phyloP scores from a whole-genome alignment of 1,284 basidiomycete genomes.

The Athelia sp. region DNA sequence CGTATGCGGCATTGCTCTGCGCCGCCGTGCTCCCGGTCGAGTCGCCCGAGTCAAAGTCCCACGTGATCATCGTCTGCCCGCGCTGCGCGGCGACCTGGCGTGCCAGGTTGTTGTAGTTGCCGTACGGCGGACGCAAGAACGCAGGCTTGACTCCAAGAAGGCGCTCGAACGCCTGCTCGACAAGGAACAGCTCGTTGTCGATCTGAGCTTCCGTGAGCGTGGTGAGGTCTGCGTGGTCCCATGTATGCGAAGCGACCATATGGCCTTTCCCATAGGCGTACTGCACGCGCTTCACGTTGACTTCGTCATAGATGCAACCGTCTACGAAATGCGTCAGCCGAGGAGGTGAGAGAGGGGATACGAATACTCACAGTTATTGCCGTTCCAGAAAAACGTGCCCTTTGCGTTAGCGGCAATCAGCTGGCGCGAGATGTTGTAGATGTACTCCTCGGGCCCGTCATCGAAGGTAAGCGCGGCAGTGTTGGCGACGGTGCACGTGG shows the following conservation, averaged over 20 bases:
- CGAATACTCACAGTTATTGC: slow-evolving; percentile 29
- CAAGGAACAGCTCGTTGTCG: slow-evolving; percentile 8
- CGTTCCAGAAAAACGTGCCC: slow-evolving; percentile 48
- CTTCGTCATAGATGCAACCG: slow-evolving; percentile 46
- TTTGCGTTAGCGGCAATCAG: slow-evolving; percentile 35
- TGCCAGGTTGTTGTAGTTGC: slow-evolving; percentile 44
- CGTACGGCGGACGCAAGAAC: slow-evolving; percentile 46
- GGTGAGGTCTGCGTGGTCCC: slow-evolving; percentile 14
- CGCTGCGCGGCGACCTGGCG: slow-evolving; percentile 36
- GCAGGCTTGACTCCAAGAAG: slow-evolving; percentile 33
- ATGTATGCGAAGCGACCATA: slow-evolving; percentile 19
- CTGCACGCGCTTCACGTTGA: slow-evolving; percentile 24
- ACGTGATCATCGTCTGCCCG: slow-evolving; percentile 31
- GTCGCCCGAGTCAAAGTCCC: slow-evolving; percentile 42
- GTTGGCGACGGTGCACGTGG: background rate
- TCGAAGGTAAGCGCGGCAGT: background rate
- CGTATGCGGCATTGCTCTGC: slow-evolving; percentile 26
- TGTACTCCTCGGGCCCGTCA: background rate
- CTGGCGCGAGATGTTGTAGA: slow-evolving; percentile 22
- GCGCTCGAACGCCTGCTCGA: slow-evolving; percentile 11
- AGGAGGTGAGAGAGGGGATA: background rate
- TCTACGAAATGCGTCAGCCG: slow-evolving; percentile 16
- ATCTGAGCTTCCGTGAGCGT: slow-evolving; percentile 9
- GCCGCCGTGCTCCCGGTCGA: slow-evolving; percentile 23
- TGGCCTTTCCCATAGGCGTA: slow-evolving; percentile 19